Percentiles rank a stretch among this genome's conserved stretches.
Conservation (phyloP, 2,329 filamentous ascomycete species). For the Penicillium sp. region DNA sequence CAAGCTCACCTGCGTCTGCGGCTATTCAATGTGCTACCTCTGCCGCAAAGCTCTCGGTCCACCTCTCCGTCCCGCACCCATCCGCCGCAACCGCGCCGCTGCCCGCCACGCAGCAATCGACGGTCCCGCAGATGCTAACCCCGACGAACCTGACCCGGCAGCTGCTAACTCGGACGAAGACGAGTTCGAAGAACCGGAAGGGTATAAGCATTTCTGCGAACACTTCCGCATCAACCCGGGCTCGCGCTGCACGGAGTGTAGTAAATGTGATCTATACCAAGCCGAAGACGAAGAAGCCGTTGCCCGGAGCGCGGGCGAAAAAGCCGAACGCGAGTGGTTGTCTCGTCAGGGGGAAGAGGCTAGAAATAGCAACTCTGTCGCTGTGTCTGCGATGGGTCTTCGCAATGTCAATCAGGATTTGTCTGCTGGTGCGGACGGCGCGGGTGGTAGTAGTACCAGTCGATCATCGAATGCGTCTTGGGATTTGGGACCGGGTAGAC, state of each 20-base stretch:
- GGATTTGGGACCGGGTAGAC: conserved; percentile 30
- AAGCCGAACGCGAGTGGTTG: conserved; percentile 73
- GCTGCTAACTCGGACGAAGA: conserved; percentile 21
- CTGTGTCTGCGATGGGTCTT: conserved; percentile 19
- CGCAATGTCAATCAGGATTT: conserved; percentile 35
- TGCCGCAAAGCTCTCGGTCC: conserved; percentile 71
- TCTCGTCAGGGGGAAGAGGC: conserved; percentile 58
- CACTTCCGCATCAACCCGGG: conserved; percentile 87
- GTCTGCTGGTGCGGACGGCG: conserved; percentile 21
- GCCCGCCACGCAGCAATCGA: conserved; percentile 10
- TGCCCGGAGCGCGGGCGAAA: conserved; percentile 68
- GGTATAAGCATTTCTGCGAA: conserved; percentile 93
- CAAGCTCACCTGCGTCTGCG: conserved; percentile 93
- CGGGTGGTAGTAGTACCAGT: conserved; percentile 22
- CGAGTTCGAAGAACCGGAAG: conserved; percentile 59
- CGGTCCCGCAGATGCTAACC: conserved; percentile 35
- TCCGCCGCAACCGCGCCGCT: not conserved
- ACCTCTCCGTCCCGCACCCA: conserved; percentile 17
- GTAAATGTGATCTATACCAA: conserved; percentile 72
- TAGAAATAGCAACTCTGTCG: not conserved
- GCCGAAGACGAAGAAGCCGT: conserved; percentile 76
- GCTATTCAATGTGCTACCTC: conserved; percentile 97
- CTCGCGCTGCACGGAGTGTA: conserved; percentile 75
- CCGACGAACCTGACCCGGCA: conserved; percentile 11
- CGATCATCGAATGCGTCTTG: conserved; percentile 25